Conservation (phyloP, 129 eudicot species). For the Dittrichia graveolens region DNA sequence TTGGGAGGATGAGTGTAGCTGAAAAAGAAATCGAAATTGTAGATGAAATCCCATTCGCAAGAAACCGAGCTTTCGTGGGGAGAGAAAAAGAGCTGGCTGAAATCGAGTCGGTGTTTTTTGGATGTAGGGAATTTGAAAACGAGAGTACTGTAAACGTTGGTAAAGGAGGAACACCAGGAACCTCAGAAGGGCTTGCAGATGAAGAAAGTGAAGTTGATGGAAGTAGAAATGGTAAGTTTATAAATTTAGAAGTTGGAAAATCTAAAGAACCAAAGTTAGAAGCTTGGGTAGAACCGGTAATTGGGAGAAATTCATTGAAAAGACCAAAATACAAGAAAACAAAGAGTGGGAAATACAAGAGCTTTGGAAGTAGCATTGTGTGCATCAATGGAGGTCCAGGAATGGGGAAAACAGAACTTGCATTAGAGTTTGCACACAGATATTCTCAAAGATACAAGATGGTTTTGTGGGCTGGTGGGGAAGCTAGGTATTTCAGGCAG, state of each 20-base stretch:
- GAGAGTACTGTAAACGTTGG: constrained; percentile 26
- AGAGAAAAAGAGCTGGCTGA: constrained; percentile 78
- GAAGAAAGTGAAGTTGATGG: constrained; percentile 65
- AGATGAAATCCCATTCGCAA: constrained; percentile 64
- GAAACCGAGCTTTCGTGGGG: constrained; percentile 65
- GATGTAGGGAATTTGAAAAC: constrained; percentile 55
- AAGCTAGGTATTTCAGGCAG: constrained; percentile 75
- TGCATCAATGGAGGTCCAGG: constrained; percentile 83
- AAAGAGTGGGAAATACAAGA: constrained; percentile 67
- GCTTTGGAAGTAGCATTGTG: constrained; percentile 56
- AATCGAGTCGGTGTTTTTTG: constrained; percentile 69
- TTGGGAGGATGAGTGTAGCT: constrained; percentile 78
- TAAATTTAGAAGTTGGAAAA: constrained; percentile 67
- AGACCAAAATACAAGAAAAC: constrained; percentile 71
- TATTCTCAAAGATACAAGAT: constrained; percentile 74
- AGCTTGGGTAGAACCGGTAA: constrained; percentile 67
- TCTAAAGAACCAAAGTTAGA: constrained; percentile 69
- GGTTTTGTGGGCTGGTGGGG: constrained; percentile 96
- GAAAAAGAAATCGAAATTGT: constrained; percentile 51
- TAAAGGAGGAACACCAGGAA: constrained; percentile 50
- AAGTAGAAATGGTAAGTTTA: constrained; percentile 48
- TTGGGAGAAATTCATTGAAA: constrained; percentile 58
- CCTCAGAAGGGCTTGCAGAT: constrained; percentile 73
- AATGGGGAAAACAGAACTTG: constrained; percentile 84
- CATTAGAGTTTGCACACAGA: constrained; percentile 81